phyloP scores from a whole-genome alignment of 495 filamentous ascomycete genomes.

The Beverwykella pulmonaria region DNA sequence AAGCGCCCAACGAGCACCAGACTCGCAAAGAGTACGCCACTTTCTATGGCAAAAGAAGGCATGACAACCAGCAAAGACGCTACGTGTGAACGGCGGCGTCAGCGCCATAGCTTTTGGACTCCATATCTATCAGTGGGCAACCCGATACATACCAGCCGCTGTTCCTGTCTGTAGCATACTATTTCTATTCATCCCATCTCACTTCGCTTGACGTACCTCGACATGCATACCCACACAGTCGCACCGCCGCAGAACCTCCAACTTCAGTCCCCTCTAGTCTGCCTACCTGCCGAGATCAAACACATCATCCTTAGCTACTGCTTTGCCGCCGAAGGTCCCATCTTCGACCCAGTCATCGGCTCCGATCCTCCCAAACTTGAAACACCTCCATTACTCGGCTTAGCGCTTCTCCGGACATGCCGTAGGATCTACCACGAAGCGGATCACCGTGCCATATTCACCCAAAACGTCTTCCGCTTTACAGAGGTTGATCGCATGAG shows the following conservation, averaged over 20 bases:
- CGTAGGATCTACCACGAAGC: conserved; percentile 29
- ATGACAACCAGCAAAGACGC: neutral
- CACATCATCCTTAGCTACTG: conserved; percentile 32
- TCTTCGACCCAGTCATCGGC: conserved; percentile 26
- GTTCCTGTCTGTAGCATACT: neutral
- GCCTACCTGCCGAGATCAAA: conserved; percentile 37
- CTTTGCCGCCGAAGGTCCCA: conserved; percentile 17
- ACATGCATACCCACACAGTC: conserved; percentile 3
- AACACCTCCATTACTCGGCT: neutral
- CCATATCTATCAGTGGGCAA: neutral
- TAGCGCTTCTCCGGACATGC: conserved; percentile 34
- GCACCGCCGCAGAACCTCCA: conserved; percentile 22
- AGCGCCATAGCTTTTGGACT: neutral
- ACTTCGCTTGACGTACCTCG: neutral
- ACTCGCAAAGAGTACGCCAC: neutral
- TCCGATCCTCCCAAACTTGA: neutral
- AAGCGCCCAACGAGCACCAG: neutral
- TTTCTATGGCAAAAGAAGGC: neutral
- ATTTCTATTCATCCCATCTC: neutral
- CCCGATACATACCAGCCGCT: neutral
- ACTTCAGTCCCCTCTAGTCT: conserved; percentile 27
- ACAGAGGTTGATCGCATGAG: conserved; percentile 23
- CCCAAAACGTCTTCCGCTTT: conserved; percentile 36
- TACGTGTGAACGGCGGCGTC: neutral
- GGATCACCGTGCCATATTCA: conserved; percentile 20